Percentiles rank a stretch among this genome's conserved stretches.
Evolutionary conservation across 352 stramenopile species (phyloP).

Genomic region (Phytophthora ohioensis): DNA sequence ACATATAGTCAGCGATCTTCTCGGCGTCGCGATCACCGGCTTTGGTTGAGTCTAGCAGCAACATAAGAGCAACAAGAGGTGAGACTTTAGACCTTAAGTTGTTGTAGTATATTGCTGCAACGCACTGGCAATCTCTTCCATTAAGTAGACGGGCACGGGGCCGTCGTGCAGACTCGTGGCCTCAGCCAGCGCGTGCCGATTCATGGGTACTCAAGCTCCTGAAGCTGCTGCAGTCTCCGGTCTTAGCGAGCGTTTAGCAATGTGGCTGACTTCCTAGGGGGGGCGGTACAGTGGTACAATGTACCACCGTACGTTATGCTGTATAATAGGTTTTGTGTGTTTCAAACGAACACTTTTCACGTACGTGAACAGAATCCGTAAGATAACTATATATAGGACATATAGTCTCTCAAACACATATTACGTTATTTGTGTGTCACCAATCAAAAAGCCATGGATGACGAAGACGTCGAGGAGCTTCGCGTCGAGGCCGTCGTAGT

Average conservation of each 20-base stretch:
- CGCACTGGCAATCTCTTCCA: slow-evolving; percentile 86
- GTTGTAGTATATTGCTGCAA: slow-evolving; percentile 7
- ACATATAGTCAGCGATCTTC: slow-evolving; percentile 84
- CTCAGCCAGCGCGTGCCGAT: slow-evolving; percentile 81
- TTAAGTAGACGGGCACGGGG: slow-evolving; percentile 82
- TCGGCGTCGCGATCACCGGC: slow-evolving; percentile 70
- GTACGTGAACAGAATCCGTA: neutral
- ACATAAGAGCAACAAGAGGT: slow-evolving; percentile 9
- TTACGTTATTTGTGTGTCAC: neutral
- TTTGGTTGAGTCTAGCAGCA: slow-evolving; percentile 61
- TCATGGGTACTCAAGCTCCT: slow-evolving; percentile 52
- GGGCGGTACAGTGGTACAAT: slow-evolving; percentile 26
- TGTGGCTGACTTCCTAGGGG: slow-evolving; percentile 18
- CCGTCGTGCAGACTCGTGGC: slow-evolving; percentile 87
- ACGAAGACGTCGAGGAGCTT: slow-evolving; percentile 51
- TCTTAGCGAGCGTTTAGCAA: slow-evolving; percentile 14
- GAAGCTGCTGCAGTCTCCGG: neutral
- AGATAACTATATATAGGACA: neutral
- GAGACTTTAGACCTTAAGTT: neutral
- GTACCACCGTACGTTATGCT: slow-evolving; percentile 6
- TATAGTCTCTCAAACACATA: neutral
- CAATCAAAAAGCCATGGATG: slow-evolving; percentile 16
- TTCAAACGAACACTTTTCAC: too few species aligned
- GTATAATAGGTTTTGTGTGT: neutral
- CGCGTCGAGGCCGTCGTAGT: slow-evolving; percentile 82